Conservation (phyloP, 108 stramenopile species). For the Pseudonitzschia pungens region DNA sequence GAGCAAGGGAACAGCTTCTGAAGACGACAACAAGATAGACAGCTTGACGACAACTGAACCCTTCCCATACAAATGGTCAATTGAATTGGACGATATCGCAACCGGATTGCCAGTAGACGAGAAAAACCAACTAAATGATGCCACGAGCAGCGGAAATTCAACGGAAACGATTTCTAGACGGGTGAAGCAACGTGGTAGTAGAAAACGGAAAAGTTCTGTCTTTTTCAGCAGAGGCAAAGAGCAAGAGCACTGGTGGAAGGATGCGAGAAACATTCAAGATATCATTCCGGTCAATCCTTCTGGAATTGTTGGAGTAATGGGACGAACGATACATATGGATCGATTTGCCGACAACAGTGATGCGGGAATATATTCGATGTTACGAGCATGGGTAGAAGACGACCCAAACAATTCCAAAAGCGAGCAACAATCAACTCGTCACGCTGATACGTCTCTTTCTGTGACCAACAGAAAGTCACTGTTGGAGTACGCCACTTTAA, state of each 20-base stretch:
- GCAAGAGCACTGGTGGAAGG: conserved; percentile 3
- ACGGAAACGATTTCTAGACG: no score
- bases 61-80: conserved; percentile 2
- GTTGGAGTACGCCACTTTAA: background rate
- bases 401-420: conserved; percentile 20
- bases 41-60: background rate
- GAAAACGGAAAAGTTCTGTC: conserved; percentile 8
- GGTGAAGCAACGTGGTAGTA: background rate
- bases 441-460: no score
- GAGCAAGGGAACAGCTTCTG: background rate
- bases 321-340: conserved; percentile 24
- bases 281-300: conserved; percentile 25
- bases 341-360: background rate
- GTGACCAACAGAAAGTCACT: background rate
- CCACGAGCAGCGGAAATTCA: background rate
- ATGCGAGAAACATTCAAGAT: conserved; percentile 13
- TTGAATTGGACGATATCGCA: background rate
- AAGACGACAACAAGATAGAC: background rate
- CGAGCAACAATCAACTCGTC: background rate
- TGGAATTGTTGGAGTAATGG: conserved; percentile 24
- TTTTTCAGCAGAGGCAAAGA: background rate
- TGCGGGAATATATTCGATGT: conserved; percentile 26
- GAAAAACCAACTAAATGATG: background rate
- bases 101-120: background rate
- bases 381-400: conserved; percentile 38